Evolutionary conservation across 176 grass and related monocot genomes (phyloP).

Genomic region (Pharus latifolius): DNA sequence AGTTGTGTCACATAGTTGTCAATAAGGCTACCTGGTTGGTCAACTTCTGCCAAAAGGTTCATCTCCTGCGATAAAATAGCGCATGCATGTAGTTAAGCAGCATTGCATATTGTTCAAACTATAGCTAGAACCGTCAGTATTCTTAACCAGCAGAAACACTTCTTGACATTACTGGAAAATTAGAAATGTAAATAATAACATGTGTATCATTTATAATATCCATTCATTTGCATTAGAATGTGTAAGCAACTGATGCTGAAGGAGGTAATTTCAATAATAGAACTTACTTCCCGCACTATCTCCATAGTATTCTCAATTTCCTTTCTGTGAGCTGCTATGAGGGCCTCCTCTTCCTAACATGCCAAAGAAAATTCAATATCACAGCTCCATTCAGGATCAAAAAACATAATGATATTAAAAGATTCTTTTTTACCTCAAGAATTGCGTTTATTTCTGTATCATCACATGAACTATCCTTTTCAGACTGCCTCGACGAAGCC

Average conservation of each 20-base stretch:
- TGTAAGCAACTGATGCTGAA: background rate
- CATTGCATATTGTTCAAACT: background rate
- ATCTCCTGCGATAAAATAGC: constrained; percentile 54
- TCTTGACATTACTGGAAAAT: background rate
- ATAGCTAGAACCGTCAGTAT: background rate
- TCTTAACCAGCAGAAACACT: background rate
- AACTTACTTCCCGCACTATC: constrained; percentile 90
- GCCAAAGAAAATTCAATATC: constrained; percentile 6
- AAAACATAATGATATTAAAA: background rate
- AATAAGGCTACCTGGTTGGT: constrained; percentile 91
- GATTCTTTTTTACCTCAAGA: constrained; percentile 69
- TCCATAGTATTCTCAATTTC: constrained; percentile 99
- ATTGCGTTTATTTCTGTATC: constrained; percentile 88
- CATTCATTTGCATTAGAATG: background rate
- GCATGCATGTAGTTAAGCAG: constrained; percentile 10
- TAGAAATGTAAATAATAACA: background rate
- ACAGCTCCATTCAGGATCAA: background rate
- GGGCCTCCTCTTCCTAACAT: constrained; percentile 89
- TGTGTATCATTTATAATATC: background rate
- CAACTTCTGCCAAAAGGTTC: constrained; percentile 98
- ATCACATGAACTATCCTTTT: constrained; percentile 77
- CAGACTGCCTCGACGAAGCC: constrained; percentile 39
- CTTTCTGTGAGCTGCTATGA: constrained; percentile 96
- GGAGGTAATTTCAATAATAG: too few species aligned
- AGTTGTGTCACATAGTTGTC: constrained; percentile 91